Conservation (phyloP, 805 yeast genomes). For the Zygotorulaspora chibaensis region DNA sequence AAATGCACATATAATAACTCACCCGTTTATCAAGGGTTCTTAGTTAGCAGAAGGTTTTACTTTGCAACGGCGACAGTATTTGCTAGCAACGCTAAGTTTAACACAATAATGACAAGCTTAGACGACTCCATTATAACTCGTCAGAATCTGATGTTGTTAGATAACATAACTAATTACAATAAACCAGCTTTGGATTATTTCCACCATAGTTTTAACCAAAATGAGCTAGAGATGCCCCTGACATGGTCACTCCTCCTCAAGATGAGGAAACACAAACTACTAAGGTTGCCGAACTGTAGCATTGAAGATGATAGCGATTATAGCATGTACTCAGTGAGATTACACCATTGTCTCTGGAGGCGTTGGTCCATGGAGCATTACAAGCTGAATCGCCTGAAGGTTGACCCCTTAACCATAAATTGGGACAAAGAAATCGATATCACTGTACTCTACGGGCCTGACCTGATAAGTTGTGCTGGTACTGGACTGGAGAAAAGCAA, state of each 20-base stretch:
- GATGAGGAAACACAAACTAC: slow-evolving; percentile 33
- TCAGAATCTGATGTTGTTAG: slow-evolving; percentile 30
- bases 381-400: slow-evolving; percentile 50
- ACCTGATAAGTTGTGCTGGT: slow-evolving; percentile 14
- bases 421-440: slow-evolving; percentile 96
- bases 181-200: slow-evolving; percentile 32
- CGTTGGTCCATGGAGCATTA: slow-evolving; percentile 86
- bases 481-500: neutral
- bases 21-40: too few species aligned
- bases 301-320: slow-evolving; percentile 32
- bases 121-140: slow-evolving; percentile 32
- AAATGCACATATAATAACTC: too few species aligned
- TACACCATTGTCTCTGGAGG: slow-evolving; percentile 88
- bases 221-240: slow-evolving; percentile 15
- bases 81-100: too few species aligned
- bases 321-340: slow-evolving; percentile 39
- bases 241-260: slow-evolving; percentile 44
- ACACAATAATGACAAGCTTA: slow-evolving; percentile 22
- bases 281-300: slow-evolving; percentile 35
- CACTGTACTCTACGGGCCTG: slow-evolving; percentile 93
- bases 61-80: too few species aligned
- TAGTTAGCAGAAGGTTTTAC: too few species aligned
- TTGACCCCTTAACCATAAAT: slow-evolving; percentile 79
- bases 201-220: slow-evolving; percentile 20
- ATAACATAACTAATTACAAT: slow-evolving; percentile 32